These are phyloP conservation scores for Chlamydomonas sp. DNA, from an alignment of 139 green algal genomes.

Conservation along the genomic window DNA sequence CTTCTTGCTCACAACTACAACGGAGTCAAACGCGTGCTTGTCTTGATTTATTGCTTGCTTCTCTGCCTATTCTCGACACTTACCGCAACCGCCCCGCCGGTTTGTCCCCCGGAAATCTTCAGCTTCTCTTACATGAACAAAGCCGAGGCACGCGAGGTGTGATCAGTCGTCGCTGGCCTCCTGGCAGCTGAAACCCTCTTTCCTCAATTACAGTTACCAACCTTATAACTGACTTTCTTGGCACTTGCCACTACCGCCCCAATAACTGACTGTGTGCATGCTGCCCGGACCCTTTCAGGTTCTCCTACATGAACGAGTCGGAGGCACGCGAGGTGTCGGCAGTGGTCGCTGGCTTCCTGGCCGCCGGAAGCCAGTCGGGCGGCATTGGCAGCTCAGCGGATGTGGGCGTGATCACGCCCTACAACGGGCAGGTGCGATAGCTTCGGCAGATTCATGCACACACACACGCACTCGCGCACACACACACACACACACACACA, in stretches of 20 bases:
- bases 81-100: background rate
- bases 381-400: conserved; percentile 19
- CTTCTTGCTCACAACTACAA: too few relatives aligned
- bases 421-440: conserved; percentile 51
- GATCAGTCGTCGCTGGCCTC: conserved; percentile 9
- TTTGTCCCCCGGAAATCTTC: background rate
- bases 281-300: too few relatives aligned
- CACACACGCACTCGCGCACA: too few relatives aligned
- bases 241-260: background rate
- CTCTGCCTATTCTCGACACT: too few relatives aligned
- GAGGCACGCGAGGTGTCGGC: conserved; percentile 32
- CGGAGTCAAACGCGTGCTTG: too few relatives aligned
- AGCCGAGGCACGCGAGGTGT: background rate
- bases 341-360: conserved; percentile 25
- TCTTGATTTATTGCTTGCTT: too few relatives aligned
- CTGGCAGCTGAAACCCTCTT: too few relatives aligned
- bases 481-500: too few relatives aligned
- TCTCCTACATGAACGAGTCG: conserved; percentile 34
- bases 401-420: conserved; percentile 56
- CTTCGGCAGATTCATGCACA: too few relatives aligned
- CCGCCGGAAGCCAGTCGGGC: background rate
- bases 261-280: too few relatives aligned
- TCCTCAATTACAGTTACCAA: too few relatives aligned
- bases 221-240: too few relatives aligned
- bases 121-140: conserved; percentile 2